Conservation (phyloP, 2,329 filamentous ascomycete species). For the Aureobasidium sp. region DNA sequence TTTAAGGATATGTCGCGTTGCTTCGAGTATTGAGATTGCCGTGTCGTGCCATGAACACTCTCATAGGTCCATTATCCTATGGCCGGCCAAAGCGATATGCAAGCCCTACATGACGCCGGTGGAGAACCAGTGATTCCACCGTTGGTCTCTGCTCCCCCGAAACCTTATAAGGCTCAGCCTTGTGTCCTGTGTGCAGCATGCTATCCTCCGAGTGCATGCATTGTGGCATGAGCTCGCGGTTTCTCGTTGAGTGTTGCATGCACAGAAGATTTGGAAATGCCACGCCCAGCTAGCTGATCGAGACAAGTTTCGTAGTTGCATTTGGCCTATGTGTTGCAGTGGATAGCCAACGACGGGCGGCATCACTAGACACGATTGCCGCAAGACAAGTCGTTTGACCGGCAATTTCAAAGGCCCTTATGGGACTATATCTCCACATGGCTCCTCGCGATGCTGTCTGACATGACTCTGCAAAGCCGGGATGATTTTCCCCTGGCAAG, state of each 20-base stretch:
- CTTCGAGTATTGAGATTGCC: background rate
- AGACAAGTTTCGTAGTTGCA: background rate
- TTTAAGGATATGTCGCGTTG: background rate
- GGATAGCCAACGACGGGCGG: background rate
- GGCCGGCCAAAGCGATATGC: background rate
- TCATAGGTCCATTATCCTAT: background rate
- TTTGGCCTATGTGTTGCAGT: background rate
- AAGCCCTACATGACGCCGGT: conserved; percentile 3
- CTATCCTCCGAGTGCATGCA: conserved; percentile 7
- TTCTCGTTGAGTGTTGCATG: conserved; percentile 3
- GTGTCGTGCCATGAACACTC: background rate
- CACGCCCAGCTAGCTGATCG: background rate
- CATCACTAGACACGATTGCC: background rate
- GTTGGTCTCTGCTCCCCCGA: conserved; percentile 14
- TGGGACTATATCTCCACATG: background rate
- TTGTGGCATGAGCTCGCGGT: conserved; percentile 6
- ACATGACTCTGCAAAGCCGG: conserved; percentile 4
- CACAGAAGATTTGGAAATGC: background rate
- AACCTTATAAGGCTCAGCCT: conserved; percentile 12
- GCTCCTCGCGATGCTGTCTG: background rate
- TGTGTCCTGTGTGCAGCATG: conserved; percentile 1
- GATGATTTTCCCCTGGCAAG: background rate
- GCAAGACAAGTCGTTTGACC: conserved; percentile 1
- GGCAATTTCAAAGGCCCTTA: background rate
- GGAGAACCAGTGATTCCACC: background rate